Evolutionary conservation across 306 rosid genomes (phyloP).

Genomic region (Aeschynomene evenia): DNA sequence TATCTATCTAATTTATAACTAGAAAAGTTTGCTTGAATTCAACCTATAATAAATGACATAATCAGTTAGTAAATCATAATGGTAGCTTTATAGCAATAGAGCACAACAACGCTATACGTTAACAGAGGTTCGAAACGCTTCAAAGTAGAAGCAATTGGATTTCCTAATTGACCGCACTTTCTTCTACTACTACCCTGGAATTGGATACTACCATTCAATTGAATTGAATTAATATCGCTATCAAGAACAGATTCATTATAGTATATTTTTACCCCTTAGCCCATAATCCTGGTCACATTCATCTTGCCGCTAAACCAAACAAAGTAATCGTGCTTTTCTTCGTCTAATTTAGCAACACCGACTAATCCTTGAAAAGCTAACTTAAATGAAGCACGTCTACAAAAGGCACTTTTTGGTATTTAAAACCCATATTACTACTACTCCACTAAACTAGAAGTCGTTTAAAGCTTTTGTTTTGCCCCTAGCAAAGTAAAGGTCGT

Average conservation of each 20-base stretch:
- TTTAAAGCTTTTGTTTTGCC: background rate
- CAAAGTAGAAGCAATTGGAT: background rate
- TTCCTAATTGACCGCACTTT: background rate
- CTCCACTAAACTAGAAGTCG: background rate
- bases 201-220: background rate
- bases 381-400: background rate
- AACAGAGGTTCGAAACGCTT: background rate
- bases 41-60: no score
- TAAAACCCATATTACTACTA: no score
- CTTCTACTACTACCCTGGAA: background rate
- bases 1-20: no score
- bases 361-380: background rate
- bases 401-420: background rate
- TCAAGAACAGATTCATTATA: conserved; percentile 26
- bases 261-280: background rate
- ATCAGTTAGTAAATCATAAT: background rate
- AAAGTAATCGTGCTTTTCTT: background rate
- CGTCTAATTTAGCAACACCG: background rate
- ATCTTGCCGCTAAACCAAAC: background rate
- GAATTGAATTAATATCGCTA: background rate
- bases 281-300: conserved; percentile 21
- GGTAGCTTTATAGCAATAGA: background rate
- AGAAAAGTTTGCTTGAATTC: no score
- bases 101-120: background rate
- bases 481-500: no score